These are phyloP conservation scores for Periconia digitata DNA, from an alignment of 2,329 filamentous ascomycete genomes.

Conservation along the genomic window DNA sequence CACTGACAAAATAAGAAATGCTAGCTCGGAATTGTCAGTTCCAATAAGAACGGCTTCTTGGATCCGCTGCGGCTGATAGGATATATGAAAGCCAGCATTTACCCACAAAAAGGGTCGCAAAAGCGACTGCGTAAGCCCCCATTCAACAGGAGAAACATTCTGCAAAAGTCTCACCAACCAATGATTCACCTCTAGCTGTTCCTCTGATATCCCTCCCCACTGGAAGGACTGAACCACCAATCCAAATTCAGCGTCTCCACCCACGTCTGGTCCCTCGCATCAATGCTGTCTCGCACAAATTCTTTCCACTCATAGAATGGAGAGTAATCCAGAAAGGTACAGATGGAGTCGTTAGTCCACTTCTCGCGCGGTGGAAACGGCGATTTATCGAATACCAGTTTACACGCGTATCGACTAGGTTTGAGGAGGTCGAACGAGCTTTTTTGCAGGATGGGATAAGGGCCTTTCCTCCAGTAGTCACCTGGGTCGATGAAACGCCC, in stretches of 20 bases:
- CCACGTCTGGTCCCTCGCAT: conserved; percentile 6
- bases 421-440: conserved; percentile 5
- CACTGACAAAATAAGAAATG: no score
- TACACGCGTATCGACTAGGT: conserved; percentile 5
- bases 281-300: conserved; percentile 1
- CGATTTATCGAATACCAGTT: conserved; percentile 9
- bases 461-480: no score
- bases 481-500: conserved; percentile 12
- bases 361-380: conserved; percentile 10
- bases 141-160: no score
- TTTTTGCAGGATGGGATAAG: conserved; percentile 5
- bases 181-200: no score
- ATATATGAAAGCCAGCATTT: no score
- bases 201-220: background rate
- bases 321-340: conserved; percentile 1
- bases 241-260: conserved; percentile 8
- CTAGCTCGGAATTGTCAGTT: no score
- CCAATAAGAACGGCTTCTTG: no score
- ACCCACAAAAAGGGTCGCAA: no score
- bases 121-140: no score
- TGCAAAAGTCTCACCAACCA: no score
- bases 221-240: conserved; percentile 10
- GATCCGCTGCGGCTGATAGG: no score
- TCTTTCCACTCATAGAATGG: conserved; percentile 5
- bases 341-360: conserved; percentile 1